Conservation (phyloP, 306 rosid genomes). For the Vicia villosa region DNA sequence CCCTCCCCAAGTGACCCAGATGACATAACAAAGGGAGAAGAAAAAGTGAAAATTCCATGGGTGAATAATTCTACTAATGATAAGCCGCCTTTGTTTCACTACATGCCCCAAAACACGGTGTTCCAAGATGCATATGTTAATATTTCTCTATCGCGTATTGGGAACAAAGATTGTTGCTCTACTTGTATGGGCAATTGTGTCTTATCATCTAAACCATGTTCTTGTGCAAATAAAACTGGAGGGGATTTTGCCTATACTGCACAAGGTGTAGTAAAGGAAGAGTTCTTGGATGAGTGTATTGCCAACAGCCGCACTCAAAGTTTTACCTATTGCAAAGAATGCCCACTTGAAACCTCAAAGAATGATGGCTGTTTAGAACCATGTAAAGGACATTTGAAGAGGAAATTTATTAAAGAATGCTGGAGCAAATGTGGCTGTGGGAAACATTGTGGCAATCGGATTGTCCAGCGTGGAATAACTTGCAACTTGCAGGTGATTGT, state of each 20-base stretch:
- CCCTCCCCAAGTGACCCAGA: conserved; percentile 37
- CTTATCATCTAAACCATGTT: conserved; percentile 55
- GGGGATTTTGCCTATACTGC: conserved; percentile 71
- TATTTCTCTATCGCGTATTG: conserved; percentile 64
- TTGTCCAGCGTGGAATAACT: conserved; percentile 89
- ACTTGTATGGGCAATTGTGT: conserved; percentile 85
- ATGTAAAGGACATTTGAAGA: conserved; percentile 88
- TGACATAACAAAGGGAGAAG: conserved; percentile 89
- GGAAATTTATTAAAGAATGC: conserved; percentile 85
- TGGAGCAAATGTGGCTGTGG: conserved; percentile 95
- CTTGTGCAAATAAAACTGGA: conserved; percentile 65
- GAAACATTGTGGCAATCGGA: conserved; percentile 84
- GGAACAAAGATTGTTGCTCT: conserved; percentile 66
- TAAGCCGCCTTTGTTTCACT: conserved; percentile 61
- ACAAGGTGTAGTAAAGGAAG: conserved; percentile 67
- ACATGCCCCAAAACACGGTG: conserved; percentile 58
- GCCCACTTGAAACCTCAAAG: conserved; percentile 76
- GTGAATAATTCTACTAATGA: conserved; percentile 55
- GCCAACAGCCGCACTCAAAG: conserved; percentile 58
- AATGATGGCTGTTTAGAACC: conserved; percentile 71
- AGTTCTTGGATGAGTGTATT: conserved; percentile 73
- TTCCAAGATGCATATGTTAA: conserved; percentile 64
- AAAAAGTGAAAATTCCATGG: conserved; percentile 72
- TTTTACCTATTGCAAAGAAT: conserved; percentile 64
- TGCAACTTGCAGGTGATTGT: conserved; percentile 76